Conservation (phyloP, 75 land plant species). For the Sequoia sempervirens region DNA sequence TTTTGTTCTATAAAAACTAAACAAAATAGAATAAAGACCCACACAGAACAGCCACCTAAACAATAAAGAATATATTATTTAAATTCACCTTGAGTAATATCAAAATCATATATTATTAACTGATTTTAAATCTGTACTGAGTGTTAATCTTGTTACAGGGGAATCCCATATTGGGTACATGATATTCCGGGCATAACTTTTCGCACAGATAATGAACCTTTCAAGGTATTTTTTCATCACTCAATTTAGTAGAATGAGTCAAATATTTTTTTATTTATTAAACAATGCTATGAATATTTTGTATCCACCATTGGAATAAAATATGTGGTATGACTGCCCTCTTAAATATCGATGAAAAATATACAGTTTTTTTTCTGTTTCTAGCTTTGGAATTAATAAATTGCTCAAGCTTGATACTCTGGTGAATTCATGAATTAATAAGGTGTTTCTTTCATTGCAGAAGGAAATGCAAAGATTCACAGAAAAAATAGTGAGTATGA, state of each 20-base stretch:
- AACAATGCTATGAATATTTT: too few species aligned
- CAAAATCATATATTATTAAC: too few species aligned
- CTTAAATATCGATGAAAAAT: not conserved
- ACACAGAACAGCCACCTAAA: too few species aligned
- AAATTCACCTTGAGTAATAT: too few species aligned
- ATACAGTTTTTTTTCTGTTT: not conserved
- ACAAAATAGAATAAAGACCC: too few species aligned
- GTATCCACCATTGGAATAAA: not conserved
- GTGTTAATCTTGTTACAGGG: slow-evolving; percentile 32
- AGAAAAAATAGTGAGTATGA: slow-evolving; percentile 65
- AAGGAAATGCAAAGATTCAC: slow-evolving; percentile 56
- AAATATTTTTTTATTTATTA: too few species aligned
- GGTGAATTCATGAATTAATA: not conserved
- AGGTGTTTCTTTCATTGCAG: slow-evolving; percentile 21
- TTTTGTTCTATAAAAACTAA: too few species aligned
- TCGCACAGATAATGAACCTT: slow-evolving; percentile 59
- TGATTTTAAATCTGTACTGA: too few species aligned
- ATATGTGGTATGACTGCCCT: not conserved
- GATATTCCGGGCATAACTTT: slow-evolving; percentile 46
- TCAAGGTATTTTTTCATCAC: slow-evolving; percentile 36
- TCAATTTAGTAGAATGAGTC: not conserved
- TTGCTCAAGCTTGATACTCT: too few species aligned
- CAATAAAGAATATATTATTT: too few species aligned
- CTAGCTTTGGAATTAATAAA: too few species aligned
- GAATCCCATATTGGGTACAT: slow-evolving; percentile 79